Base-by-base conservation (phyloP, 2,329 filamentous ascomycete genomes). In the Dactylellina sp. region DNA sequence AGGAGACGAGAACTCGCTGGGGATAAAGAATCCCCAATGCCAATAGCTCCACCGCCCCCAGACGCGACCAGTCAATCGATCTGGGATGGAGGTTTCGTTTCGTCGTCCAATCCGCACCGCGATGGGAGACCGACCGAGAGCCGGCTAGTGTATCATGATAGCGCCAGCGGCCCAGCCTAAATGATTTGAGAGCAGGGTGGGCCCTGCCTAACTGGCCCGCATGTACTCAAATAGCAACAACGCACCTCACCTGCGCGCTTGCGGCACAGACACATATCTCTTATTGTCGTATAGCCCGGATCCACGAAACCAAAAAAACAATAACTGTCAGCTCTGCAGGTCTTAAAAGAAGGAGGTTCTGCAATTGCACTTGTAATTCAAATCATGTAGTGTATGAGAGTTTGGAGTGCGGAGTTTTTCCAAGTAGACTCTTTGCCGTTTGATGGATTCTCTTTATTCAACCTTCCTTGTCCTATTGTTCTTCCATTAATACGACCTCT, bases 221-320 rank as follows among this genome's bases (percentile, higher is more conserved):
- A 16, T 24, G 18, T 39, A 28, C 35, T 11, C 50, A 55, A 55
- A 55, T 55, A 55, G 50, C 32, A 55, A 55, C 32, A 53, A 53
- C 49, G 37, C 25, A 25, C 18, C 11, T 16, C 25, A n/a, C 32
- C 32, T 55, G 50, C 50, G 50, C 50, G 50, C 50, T 55, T 40
- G 50, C 50, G 50, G 50, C 50, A 55, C 50, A 55, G 50, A 6
- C n/a, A n/a, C n/a, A n/a, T n/a, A n/a, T n/a, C n/a, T 24, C 22
- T 9, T 25, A 14, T 14, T 20, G n/a, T 18, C 28, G 28, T 32
- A 32, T 32, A 9, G 4, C 4, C 9, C 28, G 4, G 28, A 9
- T 5, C 28, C 28, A 32, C 9, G 28, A 9, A 4, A 9, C 4
- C 5, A 32, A 14, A 40, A 9, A 20, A 35, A 50, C n/a, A 20